These are phyloP conservation scores for Daucus carota DNA, from an alignment of 129 eudicot genomes.

Conservation along the genomic window DNA sequence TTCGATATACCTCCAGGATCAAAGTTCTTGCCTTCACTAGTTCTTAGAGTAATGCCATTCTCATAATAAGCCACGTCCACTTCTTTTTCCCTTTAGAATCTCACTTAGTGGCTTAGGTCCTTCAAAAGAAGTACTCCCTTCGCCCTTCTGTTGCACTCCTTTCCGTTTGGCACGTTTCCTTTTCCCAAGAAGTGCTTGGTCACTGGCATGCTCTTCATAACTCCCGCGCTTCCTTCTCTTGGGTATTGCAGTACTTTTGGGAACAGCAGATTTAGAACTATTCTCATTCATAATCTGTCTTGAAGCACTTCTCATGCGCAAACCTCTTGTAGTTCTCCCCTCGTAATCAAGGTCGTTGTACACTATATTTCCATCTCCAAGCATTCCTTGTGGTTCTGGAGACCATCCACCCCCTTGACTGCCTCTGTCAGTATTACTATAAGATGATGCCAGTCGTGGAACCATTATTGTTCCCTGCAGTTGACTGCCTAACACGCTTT, in stretches of 20 bases:
- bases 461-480: conserved; percentile 66
- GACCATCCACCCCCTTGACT: conserved; percentile 40
- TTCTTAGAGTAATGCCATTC: conserved; percentile 10
- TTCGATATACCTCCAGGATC: conserved; percentile 28
- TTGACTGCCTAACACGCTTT: conserved; percentile 47
- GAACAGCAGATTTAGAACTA: conserved; percentile 33
- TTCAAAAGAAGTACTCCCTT: conserved; percentile 42
- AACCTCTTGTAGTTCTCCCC: conserved; percentile 32
- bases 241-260: conserved; percentile 64
- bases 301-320: conserved; percentile 6
- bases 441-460: conserved; percentile 45
- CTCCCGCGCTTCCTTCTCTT: conserved; percentile 25
- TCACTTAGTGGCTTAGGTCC: conserved; percentile 90
- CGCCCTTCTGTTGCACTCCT: conserved; percentile 25
- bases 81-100: conserved; percentile 82
- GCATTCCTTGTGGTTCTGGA: conserved; percentile 48
- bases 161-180: conserved; percentile 47
- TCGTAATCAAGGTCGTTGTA: conserved; percentile 31
- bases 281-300: conserved; percentile 23
- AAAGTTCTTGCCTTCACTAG: conserved; percentile 40
- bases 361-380: conserved; percentile 53
- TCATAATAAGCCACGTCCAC: conserved; percentile 19
- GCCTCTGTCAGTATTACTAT: conserved; percentile 24
- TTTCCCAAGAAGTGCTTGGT: conserved; percentile 41
- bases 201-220: conserved; percentile 21